phyloP scores from a whole-genome alignment of 148 eudicot genomes.

The Rhododendron ovatum region DNA sequence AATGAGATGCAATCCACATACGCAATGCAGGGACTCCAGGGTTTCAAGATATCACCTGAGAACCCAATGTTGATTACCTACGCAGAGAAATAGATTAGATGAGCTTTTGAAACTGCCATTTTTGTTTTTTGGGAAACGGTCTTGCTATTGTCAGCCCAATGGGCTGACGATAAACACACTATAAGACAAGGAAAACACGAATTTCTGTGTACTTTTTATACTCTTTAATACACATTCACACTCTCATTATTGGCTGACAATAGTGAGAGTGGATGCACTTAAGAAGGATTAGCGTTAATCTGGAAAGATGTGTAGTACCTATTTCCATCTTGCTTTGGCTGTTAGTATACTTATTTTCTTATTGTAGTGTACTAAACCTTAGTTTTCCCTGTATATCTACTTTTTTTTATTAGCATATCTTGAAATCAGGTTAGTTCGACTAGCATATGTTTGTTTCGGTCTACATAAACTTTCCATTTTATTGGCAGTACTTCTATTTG shows the following conservation, averaged over 20 bases:
- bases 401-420: not conserved
- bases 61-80: slow-evolving; percentile 79
- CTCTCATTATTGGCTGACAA: too few relatives aligned
- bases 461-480: not conserved
- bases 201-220: too few relatives aligned
- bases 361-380: not conserved
- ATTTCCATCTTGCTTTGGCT: not conserved
- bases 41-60: slow-evolving; percentile 63
- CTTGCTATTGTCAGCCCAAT: too few relatives aligned
- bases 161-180: too few relatives aligned
- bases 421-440: not conserved
- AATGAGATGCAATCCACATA: slow-evolving; percentile 75
- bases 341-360: not conserved
- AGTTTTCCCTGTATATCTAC: not conserved
- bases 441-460: not conserved
- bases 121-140: not conserved
- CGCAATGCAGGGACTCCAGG: slow-evolving; percentile 83
- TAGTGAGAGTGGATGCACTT: not conserved
- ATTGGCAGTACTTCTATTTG: not conserved
- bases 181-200: too few relatives aligned
- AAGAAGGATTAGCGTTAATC: not conserved
- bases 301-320: slow-evolving; percentile 4
- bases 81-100: slow-evolving; percentile 70
- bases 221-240: too few relatives aligned
- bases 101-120: not conserved